Conservation (phyloP, 768 basidiomycete species). For the Rhodotorula sphaerocarpa region DNA sequence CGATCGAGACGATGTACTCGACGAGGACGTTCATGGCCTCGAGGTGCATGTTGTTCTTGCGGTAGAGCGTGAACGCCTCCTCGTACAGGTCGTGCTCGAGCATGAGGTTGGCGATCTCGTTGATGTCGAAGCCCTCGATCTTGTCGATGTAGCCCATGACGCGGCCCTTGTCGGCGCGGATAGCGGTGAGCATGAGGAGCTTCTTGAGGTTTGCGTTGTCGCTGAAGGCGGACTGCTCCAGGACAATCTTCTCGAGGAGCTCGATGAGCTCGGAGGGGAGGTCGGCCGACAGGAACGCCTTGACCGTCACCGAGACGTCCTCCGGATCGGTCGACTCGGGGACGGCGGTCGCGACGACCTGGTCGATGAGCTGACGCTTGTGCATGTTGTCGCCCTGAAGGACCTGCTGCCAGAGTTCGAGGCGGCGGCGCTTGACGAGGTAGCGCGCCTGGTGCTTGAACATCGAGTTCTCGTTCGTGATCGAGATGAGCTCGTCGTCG, state of each 20-base stretch:
- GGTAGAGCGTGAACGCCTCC: constrained; percentile 93
- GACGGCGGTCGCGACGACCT: constrained; percentile 87
- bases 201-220: constrained; percentile 97
- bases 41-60: constrained; percentile 90
- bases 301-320: constrained; percentile 96
- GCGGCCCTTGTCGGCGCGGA: constrained; percentile 96
- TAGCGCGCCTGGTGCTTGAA: constrained; percentile 99
- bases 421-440: constrained; percentile 87
- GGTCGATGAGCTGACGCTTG: constrained; percentile 87
- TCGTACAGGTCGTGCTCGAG: constrained; percentile 92
- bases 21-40: constrained; percentile 96
- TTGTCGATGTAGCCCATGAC: constrained; percentile 98
- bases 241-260: constrained; percentile 93
- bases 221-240: constrained; percentile 93
- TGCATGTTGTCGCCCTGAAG: constrained; percentile 80
- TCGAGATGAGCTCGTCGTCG: constrained; percentile 89
- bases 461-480: constrained; percentile 99
- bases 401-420: constrained; percentile 94
- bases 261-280: constrained; percentile 95
- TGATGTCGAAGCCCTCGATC: constrained; percentile 85
- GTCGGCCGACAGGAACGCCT: constrained; percentile 93
- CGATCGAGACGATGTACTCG: constrained; percentile 94
- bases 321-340: constrained; percentile 97
- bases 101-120: constrained; percentile 92
- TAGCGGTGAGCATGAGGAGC: constrained; percentile 83